These are phyloP conservation scores for Sergeia podlipaevii DNA, from an alignment of 208 protist genomes.

Conservation along the genomic window DNA sequence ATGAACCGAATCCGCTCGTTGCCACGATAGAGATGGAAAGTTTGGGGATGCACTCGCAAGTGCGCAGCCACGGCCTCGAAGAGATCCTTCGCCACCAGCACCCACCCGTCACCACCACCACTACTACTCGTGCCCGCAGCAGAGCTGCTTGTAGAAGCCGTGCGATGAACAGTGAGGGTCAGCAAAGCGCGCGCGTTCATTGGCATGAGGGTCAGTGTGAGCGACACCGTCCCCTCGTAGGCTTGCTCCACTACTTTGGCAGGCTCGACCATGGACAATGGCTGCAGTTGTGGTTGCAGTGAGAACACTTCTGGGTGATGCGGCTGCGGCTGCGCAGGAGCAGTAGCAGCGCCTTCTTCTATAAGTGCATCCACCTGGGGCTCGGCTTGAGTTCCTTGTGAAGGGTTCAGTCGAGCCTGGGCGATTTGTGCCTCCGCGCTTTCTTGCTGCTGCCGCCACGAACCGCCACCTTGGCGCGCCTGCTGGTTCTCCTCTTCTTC, in stretches of 20 bases:
- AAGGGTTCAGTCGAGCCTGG: slow-evolving; percentile 10
- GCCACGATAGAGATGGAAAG: slow-evolving; percentile 48
- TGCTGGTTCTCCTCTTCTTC: background rate
- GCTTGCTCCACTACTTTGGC: slow-evolving; percentile 6
- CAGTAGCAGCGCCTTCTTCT: background rate
- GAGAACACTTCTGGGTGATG: background rate
- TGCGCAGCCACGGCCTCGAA: slow-evolving; percentile 56
- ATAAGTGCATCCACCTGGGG: background rate
- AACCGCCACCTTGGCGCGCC: background rate
- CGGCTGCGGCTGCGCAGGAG: background rate
- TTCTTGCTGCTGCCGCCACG: background rate
- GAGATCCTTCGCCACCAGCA: slow-evolving; percentile 42
- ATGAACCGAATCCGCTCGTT: slow-evolving; percentile 66
- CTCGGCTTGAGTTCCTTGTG: slow-evolving; percentile 26
- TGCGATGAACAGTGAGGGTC: slow-evolving; percentile 21
- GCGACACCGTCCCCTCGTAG: slow-evolving; percentile 19
- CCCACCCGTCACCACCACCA: slow-evolving; percentile 16
- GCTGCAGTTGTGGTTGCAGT: background rate
- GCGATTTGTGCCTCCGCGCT: background rate
- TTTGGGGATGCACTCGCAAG: slow-evolving; percentile 57
- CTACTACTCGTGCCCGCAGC: background rate
- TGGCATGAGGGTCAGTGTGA: slow-evolving; percentile 25
- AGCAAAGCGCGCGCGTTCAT: slow-evolving; percentile 21
- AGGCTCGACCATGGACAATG: background rate
- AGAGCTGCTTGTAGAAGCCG: background rate